A percentile compares a stretch with the other conserved stretches of the same genome.
These are phyloP conservation scores for Penicillium frequentans DNA, from an alignment of 2,329 filamentous ascomycete species.

Conservation along the genomic window DNA sequence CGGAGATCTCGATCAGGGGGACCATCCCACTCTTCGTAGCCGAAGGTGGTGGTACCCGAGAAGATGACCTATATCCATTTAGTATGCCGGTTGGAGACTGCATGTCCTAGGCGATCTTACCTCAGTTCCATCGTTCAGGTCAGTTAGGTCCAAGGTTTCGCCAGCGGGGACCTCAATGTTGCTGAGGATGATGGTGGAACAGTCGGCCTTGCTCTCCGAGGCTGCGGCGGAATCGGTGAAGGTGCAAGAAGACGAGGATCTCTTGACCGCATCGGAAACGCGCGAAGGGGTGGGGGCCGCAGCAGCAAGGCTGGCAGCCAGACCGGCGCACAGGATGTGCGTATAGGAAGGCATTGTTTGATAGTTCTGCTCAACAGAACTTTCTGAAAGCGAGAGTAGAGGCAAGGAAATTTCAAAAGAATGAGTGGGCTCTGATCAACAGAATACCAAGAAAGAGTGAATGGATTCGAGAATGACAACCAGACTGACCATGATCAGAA, in stretches of 20 bases:
- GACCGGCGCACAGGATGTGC: conserved; percentile 15
- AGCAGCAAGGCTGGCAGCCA: conserved; percentile 21
- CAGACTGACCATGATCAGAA: not conserved
- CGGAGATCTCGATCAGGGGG: conserved; percentile 63
- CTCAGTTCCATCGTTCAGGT: conserved; percentile 10
- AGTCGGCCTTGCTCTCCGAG: conserved; percentile 51
- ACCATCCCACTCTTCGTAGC: conserved; percentile 64
- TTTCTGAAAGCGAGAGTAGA: not conserved
- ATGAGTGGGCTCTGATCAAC: conserved; percentile 1
- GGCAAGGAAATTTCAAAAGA: not conserved
- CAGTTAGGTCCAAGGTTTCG: conserved; percentile 12
- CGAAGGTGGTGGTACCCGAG: conserved; percentile 66
- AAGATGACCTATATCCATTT: conserved; percentile 53
- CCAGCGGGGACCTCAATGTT: conserved; percentile 22
- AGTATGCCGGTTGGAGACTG: not conserved
- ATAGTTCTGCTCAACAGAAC: conserved; percentile 24
- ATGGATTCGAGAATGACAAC: not conserved
- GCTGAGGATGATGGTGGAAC: conserved; percentile 50
- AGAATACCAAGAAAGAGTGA: not conserved
- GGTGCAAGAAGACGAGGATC: conserved; percentile 48
- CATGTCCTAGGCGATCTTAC: not conserved
- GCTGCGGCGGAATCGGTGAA: conserved; percentile 55
- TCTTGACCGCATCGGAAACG: conserved; percentile 21
- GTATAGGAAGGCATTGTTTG: conserved; percentile 21
- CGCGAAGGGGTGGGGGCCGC: conserved; percentile 25